These are phyloP conservation scores for Leccinum disarticulatum DNA, from an alignment of 768 basidiomycete species.

Conservation along the genomic window DNA sequence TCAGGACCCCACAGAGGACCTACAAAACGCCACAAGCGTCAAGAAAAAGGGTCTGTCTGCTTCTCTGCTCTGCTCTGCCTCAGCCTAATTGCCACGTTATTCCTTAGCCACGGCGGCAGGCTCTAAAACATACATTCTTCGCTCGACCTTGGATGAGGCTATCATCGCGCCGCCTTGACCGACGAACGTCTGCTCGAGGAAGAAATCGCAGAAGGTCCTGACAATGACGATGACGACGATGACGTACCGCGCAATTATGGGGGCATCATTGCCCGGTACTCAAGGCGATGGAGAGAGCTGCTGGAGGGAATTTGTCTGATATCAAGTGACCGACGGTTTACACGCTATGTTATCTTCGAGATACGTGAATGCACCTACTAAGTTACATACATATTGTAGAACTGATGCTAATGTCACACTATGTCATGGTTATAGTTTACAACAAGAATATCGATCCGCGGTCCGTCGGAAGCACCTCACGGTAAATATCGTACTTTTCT, in stretches of 20 bases:
- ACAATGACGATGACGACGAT: conserved; percentile 46
- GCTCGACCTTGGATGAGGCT: conserved; percentile 62
- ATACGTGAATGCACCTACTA: no score
- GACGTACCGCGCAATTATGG: conserved; percentile 57
- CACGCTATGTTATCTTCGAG: background rate
- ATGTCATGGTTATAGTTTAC: no score
- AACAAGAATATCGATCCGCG: no score
- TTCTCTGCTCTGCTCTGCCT: background rate
- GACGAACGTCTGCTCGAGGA: conserved; percentile 46
- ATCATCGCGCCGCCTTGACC: conserved; percentile 61
- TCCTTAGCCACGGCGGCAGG: conserved; percentile 47
- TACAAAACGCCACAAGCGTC: conserved; percentile 51
- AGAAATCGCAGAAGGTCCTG: conserved; percentile 50
- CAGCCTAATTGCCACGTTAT: background rate
- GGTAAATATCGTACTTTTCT: background rate
- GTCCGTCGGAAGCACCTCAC: no score
- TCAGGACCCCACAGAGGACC: conserved; percentile 40
- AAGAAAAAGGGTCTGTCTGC: conserved; percentile 61
- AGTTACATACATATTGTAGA: no score
- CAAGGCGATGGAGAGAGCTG: conserved; percentile 60
- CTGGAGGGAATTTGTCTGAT: conserved; percentile 40
- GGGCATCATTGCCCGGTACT: conserved; percentile 62
- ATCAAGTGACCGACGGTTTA: conserved; percentile 17
- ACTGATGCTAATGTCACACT: no score
- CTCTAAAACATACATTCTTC: conserved; percentile 81